Evolutionary conservation across 2,329 filamentous ascomycete species (phyloP), one percentile per base, ranked within the genome.

Genomic region (Pseudocercospora cruenta): DNA sequence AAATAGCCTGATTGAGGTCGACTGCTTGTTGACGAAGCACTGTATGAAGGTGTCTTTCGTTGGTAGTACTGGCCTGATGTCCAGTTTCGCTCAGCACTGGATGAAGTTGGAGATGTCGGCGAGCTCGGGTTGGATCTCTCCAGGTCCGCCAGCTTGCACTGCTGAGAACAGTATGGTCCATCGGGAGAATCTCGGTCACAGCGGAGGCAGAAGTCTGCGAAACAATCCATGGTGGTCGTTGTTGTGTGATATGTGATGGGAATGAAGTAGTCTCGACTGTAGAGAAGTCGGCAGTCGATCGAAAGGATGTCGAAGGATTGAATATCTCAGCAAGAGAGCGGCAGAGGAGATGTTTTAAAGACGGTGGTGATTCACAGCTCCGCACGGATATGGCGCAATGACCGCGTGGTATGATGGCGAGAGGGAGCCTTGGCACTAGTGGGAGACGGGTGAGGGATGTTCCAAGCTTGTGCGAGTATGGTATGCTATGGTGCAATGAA

Each of bases 201-300:
- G 83, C 91, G 89, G 75, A 97, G 89, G 86, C 94, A 97, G 87
- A 92, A 97, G 81, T 96, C 91, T 80, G 91, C 92, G 75, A 91
- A 91, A 93, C 94, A 97, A 76, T 84, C 82, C 81, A 84, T 83
- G 58, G 57, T 70, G 39, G 58, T 22, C 22, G n/a, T 39, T 10
- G 19, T 12, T 22, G 19, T 33, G 39, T 58, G 58, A 43, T 57
- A 58, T 51, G 28, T 67, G 54, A 33, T 33, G 47, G 19, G 58
- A 21, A 24, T 31, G 51, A 36, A 60, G 47, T 22, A 26, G 24
- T 24, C 8, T 39, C 58, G 43, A 47, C 24, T 12, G 63, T 58
- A 49, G 19, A 47, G 43, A 16, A 19, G 31, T 28, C 14, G 28
- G 49, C 58, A 36, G 58, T n/a, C 12, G 59, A 57, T 31, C 47